Percentiles rank a stretch among this genome's conserved stretches.
Evolutionary conservation across 2,329 filamentous ascomycete genomes (phyloP).

Genomic region (Blumeria hordei): DNA sequence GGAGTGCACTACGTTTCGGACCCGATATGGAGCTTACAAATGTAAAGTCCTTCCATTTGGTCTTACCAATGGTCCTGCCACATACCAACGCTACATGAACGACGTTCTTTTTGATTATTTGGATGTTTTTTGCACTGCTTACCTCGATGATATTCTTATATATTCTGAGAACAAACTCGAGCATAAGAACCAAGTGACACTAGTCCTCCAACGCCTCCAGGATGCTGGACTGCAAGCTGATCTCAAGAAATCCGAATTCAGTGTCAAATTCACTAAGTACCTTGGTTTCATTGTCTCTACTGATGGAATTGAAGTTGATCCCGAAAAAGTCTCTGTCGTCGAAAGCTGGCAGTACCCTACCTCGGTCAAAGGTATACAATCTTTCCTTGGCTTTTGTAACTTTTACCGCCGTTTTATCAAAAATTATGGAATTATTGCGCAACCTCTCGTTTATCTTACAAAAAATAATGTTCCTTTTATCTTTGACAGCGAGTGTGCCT

Average conservation of each 20-base stretch:
- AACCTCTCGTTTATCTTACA: background rate
- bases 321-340: background rate
- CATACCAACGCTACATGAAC: conserved; percentile 3
- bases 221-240: conserved; percentile 1
- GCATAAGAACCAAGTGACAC: background rate
- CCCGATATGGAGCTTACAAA: background rate
- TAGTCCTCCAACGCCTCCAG: conserved; percentile 1
- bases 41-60: conserved; percentile 1
- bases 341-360: background rate
- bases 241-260: background rate
- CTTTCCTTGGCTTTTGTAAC: background rate
- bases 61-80: background rate
- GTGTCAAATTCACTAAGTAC: conserved; percentile 1
- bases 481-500: background rate
- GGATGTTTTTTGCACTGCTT: conserved; percentile 1
- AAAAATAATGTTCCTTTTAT: background rate
- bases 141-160: conserved; percentile 4
- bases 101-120: conserved; percentile 1
- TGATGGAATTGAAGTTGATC: background rate
- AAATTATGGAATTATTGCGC: background rate
- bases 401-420: background rate
- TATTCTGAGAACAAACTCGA: background rate
- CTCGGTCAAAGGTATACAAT: background rate
- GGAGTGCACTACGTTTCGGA: background rate
- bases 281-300: conserved; percentile 1